Conservation (phyloP, 176 grass and related monocot genomes). For the Oryza longistaminata region DNA sequence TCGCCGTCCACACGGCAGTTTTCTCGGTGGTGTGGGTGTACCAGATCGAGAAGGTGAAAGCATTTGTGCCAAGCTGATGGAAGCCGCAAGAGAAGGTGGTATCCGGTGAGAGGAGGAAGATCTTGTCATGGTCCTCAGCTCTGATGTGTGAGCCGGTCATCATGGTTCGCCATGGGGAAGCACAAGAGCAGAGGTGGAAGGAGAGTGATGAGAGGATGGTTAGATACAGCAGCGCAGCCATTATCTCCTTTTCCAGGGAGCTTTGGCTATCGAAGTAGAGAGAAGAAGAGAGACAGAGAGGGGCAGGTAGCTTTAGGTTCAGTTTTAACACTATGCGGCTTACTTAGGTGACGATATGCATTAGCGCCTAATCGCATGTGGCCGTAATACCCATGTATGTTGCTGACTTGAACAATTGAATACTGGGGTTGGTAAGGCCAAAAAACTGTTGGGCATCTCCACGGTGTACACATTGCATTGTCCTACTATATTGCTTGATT, state of each 20-base stretch:
- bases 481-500: neutral
- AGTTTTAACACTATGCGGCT: slow-evolving; percentile 13
- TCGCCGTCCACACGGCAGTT: slow-evolving; percentile 68
- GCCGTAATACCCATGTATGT: neutral
- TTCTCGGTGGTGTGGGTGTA: slow-evolving; percentile 42
- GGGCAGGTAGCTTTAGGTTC: slow-evolving; percentile 10
- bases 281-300: neutral
- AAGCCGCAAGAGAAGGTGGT: slow-evolving; percentile 59
- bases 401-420: slow-evolving; percentile 36
- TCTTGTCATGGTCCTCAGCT: slow-evolving; percentile 41
- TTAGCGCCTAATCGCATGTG: neutral
- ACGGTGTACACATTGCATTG: slow-evolving; percentile 24
- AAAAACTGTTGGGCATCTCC: neutral
- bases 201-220: slow-evolving; percentile 26
- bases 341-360: slow-evolving; percentile 14
- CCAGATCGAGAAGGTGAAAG: slow-evolving; percentile 71
- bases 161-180: slow-evolving; percentile 46
- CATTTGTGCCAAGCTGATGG: slow-evolving; percentile 45
- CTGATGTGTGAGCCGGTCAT: slow-evolving; percentile 43
- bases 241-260: slow-evolving; percentile 1
- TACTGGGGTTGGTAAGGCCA: neutral
- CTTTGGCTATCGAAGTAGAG: slow-evolving; percentile 4
- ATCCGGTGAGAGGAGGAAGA: slow-evolving; percentile 43
- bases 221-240: slow-evolving; percentile 36
- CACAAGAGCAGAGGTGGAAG: slow-evolving; percentile 29